Evolutionary conservation across 179 eudicot genomes (phyloP).

Genomic region (Drosera spatulata): DNA sequence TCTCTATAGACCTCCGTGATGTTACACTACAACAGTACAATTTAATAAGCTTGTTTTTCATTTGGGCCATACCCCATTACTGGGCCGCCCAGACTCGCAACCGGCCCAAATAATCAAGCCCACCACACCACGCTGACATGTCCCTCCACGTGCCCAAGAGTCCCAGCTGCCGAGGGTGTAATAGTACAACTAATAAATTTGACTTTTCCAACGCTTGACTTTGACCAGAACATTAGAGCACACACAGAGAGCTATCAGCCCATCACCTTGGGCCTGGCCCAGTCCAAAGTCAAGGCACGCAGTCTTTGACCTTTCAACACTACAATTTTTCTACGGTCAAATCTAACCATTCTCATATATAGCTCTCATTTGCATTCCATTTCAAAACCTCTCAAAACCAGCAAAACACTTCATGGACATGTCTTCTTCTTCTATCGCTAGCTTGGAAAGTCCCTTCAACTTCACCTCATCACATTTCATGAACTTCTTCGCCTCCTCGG

Average conservation of each 20-base stretch:
- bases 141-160: no score
- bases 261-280: background rate
- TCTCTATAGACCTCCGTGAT: no score
- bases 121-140: no score
- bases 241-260: background rate
- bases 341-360: constrained; percentile 8
- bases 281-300: background rate
- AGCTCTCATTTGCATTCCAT: constrained; percentile 9
- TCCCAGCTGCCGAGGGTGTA: no score
- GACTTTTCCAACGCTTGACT: background rate
- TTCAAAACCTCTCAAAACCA: constrained; percentile 8
- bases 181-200: no score
- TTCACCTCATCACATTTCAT: constrained; percentile 10
- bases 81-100: no score
- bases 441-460: constrained; percentile 21
- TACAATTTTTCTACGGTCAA: constrained; percentile 57
- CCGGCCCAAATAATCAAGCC: no score
- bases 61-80: no score
- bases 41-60: no score
- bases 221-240: background rate
- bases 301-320: background rate
- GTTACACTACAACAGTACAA: no score
- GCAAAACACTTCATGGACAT: background rate
- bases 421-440: constrained; percentile 38
- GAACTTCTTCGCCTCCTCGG: constrained; percentile 34